phyloP scores from a whole-genome alignment of 495 filamentous ascomycete genomes.

The Hapsidospora chrysogenum region DNA sequence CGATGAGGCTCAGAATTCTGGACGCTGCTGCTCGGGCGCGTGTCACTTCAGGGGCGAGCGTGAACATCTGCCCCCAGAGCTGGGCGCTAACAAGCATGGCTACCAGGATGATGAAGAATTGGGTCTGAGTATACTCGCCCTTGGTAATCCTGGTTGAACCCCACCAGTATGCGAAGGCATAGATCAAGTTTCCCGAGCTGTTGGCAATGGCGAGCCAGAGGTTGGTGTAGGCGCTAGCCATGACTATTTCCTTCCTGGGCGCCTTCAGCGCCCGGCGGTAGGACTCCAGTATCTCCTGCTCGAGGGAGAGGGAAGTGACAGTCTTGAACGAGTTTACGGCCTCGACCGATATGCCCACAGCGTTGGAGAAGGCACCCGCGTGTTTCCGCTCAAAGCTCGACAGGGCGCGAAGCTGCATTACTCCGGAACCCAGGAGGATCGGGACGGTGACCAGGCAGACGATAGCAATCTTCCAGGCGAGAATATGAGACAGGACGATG shows the following conservation, averaged over 20 bases:
- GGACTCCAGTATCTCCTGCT: constrained; percentile 21
- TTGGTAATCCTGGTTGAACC: constrained; percentile 37
- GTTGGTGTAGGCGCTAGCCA: constrained; percentile 28
- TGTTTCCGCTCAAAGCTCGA: constrained; percentile 43
- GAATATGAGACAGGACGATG: constrained; percentile 35
- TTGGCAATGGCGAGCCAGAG: constrained; percentile 38
- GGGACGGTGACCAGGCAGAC: constrained; percentile 38
- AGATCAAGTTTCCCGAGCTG: constrained; percentile 35
- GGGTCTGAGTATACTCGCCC: constrained; percentile 36
- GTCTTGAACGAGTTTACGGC: constrained; percentile 36
- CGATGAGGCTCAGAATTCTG: constrained; percentile 31
- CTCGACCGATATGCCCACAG: constrained; percentile 33
- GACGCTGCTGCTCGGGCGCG: constrained; percentile 32
- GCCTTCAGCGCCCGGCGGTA: constrained; percentile 27
- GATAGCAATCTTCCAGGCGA: constrained; percentile 46
- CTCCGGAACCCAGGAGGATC: constrained; percentile 32
- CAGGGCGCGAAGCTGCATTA: constrained; percentile 37
- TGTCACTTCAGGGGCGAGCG: constrained; percentile 43
- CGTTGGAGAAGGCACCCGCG: constrained; percentile 33
- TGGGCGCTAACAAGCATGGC: constrained; percentile 47
- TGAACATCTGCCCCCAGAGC: constrained; percentile 48
- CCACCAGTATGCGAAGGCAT: constrained; percentile 55
- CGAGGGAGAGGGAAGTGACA: constrained; percentile 33
- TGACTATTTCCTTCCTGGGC: constrained; percentile 30
- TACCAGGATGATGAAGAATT: constrained; percentile 52